phyloP scores from a whole-genome alignment of 768 basidiomycete species.

The Chalciporus pseudorubinellus region DNA sequence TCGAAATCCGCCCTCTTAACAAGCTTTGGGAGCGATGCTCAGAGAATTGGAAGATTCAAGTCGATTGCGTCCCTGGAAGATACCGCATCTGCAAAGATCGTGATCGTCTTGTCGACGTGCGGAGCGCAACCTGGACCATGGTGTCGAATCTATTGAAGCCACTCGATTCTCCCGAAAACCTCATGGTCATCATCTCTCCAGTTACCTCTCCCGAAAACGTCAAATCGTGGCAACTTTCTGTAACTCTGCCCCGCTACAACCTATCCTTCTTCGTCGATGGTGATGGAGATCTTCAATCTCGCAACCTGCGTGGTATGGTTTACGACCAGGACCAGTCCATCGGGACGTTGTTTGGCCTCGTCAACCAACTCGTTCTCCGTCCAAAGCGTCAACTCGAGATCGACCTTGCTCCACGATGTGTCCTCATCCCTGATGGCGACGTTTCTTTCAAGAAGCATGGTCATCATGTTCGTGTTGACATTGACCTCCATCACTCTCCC shows the following conservation, averaged over 20 bases:
- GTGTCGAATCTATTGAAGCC: slow-evolving; percentile 8
- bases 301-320: slow-evolving; percentile 36
- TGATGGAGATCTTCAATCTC: slow-evolving; percentile 32
- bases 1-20: slow-evolving; percentile 20
- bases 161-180: slow-evolving; percentile 9
- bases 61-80: neutral
- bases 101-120: slow-evolving; percentile 15
- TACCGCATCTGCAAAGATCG: neutral
- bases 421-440: slow-evolving; percentile 36
- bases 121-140: slow-evolving; percentile 18
- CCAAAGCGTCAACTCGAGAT: slow-evolving; percentile 1
- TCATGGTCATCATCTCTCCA: slow-evolving; percentile 9
- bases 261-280: slow-evolving; percentile 36
- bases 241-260: slow-evolving; percentile 36
- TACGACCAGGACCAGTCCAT: slow-evolving; percentile 36
- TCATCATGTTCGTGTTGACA: slow-evolving; percentile 10
- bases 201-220: neutral
- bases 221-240: slow-evolving; percentile 11
- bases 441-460: slow-evolving; percentile 1
- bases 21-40: slow-evolving; percentile 11
- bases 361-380: slow-evolving; percentile 36
- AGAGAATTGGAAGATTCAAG: slow-evolving; percentile 16
- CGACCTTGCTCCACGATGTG: slow-evolving; percentile 6
- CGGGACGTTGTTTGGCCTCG: slow-evolving; percentile 42
- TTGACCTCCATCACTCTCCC: neutral